A percentile compares a stretch with the other conserved stretches of the same genome.
Conservation (phyloP, 108 stramenopile genomes). For the Asterionellopsis glacialis region DNA sequence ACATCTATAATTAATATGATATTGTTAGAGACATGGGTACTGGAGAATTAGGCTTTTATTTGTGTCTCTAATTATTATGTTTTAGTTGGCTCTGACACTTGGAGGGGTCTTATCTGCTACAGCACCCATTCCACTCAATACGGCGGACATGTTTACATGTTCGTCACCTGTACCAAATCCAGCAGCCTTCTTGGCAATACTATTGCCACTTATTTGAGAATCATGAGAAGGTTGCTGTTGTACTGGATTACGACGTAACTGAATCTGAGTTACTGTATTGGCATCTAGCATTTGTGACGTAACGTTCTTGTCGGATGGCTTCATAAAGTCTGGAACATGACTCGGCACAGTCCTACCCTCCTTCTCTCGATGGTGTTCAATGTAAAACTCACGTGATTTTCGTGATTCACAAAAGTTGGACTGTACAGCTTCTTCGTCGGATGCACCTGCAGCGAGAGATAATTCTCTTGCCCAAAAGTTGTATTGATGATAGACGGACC, state of each 20-base stretch:
- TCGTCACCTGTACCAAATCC: constrained; percentile 41
- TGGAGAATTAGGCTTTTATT: no score
- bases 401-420: constrained; percentile 67
- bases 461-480: constrained; percentile 78
- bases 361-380: constrained; percentile 54
- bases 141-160: constrained; percentile 27
- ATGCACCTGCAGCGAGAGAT: constrained; percentile 71
- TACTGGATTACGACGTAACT: constrained; percentile 18
- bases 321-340: constrained; percentile 44
- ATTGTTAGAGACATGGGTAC: no score
- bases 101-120: constrained; percentile 8
- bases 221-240: constrained; percentile 13
- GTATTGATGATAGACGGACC: constrained; percentile 63
- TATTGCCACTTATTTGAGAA: not conserved
- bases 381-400: constrained; percentile 71
- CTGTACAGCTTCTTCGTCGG: constrained; percentile 73
- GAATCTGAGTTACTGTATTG: constrained; percentile 42
- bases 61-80: no score
- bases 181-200: constrained; percentile 39
- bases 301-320: constrained; percentile 15
- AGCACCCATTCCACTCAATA: constrained; percentile 49
- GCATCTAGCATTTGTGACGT: constrained; percentile 33
- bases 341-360: not conserved
- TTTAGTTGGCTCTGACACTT: not conserved
- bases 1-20: no score